Percentiles rank a stretch among this genome's conserved stretches.
phyloP scores from a whole-genome alignment of 2,329 filamentous ascomycete species.

The Colletotrichum ledebouriae region DNA sequence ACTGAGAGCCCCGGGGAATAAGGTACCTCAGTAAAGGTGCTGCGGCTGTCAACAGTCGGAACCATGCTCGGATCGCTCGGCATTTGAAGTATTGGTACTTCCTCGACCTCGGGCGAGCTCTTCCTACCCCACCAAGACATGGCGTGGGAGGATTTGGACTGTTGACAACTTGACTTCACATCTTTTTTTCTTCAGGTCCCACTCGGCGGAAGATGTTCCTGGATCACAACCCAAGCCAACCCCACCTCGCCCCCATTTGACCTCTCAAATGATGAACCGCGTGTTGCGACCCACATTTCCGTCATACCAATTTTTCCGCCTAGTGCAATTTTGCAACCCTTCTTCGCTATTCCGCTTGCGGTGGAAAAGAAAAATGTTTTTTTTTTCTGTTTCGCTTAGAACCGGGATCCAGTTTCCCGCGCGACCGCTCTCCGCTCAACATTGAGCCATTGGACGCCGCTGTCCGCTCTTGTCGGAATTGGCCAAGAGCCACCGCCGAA shows the following conservation, averaged over 20 bases:
- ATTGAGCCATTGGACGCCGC: constrained; percentile 10
- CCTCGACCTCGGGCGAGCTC: not conserved
- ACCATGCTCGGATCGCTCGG: constrained; percentile 25
- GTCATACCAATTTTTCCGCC: constrained; percentile 28
- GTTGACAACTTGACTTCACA: constrained; percentile 27
- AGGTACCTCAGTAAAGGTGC: not conserved
- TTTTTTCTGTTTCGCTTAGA: constrained; percentile 22
- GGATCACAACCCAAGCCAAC: constrained; percentile 1
- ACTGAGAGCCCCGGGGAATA: not conserved
- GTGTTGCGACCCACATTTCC: constrained; percentile 27
- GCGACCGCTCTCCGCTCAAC: constrained; percentile 26
- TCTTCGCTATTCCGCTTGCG: not conserved
- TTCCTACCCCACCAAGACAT: not conserved
- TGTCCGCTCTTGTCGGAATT: constrained; percentile 26
- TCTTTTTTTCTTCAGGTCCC: constrained; percentile 12
- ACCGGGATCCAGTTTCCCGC: constrained; percentile 37
- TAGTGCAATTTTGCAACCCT: not conserved
- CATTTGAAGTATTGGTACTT: constrained; percentile 33
- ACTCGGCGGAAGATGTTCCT: constrained; percentile 23
- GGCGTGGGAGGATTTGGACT: not conserved
- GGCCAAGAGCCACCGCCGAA: constrained; percentile 29
- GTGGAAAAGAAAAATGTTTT: constrained; percentile 10
- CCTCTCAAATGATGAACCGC: constrained; percentile 11
- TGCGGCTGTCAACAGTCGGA: not conserved
- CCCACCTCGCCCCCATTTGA: not conserved